phyloP scores from a whole-genome alignment of 345 rosid genomes.

The Aquilaria sinensis region DNA sequence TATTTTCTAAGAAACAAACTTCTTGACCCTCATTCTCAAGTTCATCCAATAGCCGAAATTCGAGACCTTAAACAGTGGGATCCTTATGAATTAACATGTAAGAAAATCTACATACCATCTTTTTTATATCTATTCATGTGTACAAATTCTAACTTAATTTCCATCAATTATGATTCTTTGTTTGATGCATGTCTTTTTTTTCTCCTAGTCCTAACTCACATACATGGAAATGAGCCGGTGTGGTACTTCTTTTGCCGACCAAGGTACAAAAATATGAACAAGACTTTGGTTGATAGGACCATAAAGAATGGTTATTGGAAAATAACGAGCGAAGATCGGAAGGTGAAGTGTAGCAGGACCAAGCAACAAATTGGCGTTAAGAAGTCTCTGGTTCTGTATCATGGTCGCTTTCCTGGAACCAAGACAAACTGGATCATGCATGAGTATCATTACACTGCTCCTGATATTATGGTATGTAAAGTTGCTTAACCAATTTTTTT shows the following conservation, averaged over 20 bases:
- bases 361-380: slow-evolving; percentile 25
- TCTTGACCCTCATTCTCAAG: no score
- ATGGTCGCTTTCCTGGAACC: slow-evolving; percentile 5
- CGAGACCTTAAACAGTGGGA: no score
- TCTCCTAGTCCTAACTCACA: slow-evolving; percentile 13
- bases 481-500: no score
- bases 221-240: slow-evolving; percentile 13
- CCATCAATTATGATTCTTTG: background rate
- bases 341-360: slow-evolving; percentile 7
- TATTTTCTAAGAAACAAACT: no score
- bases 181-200: background rate
- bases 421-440: slow-evolving; percentile 13
- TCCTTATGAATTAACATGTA: no score
- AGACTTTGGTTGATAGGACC: slow-evolving; percentile 17
- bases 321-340: slow-evolving; percentile 28
- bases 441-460: background rate
- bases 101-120: background rate
- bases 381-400: slow-evolving; percentile 34
- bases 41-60: no score
- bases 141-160: background rate
- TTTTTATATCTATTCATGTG: background rate
- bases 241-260: slow-evolving; percentile 37
- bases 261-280: slow-evolving; percentile 19
- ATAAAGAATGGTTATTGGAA: slow-evolving; percentile 50
- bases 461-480: no score